Conservation (phyloP, 2,329 filamentous ascomycete species). For the Cordyceps pruinosa region DNA sequence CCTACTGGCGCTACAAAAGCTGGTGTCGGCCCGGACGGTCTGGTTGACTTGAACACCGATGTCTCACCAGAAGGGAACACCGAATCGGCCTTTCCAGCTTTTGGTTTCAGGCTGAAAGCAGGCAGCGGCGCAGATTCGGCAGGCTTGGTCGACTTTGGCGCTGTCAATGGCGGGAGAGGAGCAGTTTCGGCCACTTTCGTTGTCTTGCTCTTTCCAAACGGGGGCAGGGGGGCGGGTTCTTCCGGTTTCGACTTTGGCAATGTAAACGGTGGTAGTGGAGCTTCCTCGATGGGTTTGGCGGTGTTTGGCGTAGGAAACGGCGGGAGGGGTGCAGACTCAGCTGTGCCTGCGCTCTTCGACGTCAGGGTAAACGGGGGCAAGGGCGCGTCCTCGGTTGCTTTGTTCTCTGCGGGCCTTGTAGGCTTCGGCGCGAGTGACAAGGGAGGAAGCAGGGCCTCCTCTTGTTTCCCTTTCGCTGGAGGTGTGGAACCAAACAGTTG, state of each 20-base stretch:
- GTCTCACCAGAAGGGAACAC: background rate
- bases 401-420: slow-evolving; percentile 19
- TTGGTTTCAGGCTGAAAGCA: slow-evolving; percentile 26
- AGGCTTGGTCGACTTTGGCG: slow-evolving; percentile 20
- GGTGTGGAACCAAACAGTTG: slow-evolving; percentile 24
- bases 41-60: slow-evolving; percentile 10
- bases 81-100: background rate
- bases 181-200: slow-evolving; percentile 17
- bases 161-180: slow-evolving; percentile 29
- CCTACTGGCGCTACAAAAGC: slow-evolving; percentile 21
- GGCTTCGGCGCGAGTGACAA: background rate
- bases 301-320: slow-evolving; percentile 25
- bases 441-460: slow-evolving; percentile 14
- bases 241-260: slow-evolving; percentile 2
- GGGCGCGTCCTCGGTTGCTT: slow-evolving; percentile 10
- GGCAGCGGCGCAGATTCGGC: slow-evolving; percentile 34
- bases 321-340: slow-evolving; percentile 22
- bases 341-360: slow-evolving; percentile 15
- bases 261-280: slow-evolving; percentile 3
- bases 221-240: slow-evolving; percentile 25
- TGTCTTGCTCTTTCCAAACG: slow-evolving; percentile 25
- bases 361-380: slow-evolving; percentile 17
- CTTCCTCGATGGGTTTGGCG: slow-evolving; percentile 18
- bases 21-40: background rate
- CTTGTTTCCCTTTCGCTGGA: slow-evolving; percentile 18